phyloP scores from a whole-genome alignment of 306 rosid species.

The apple (Malus domestica) region ASM211411v1 NC_041796.1:17313501-17314000 shows the following conservation, averaged over 20 bases:
- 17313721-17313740: constrained; percentile 40
- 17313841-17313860: constrained; percentile 88
- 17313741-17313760: constrained; percentile 44
- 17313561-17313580: constrained; percentile 82
- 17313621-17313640: constrained; percentile 46
- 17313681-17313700: constrained; percentile 60
- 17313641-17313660: constrained; percentile 59
- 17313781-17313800: constrained; percentile 38
- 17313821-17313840: constrained; percentile 45
- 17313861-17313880: constrained; percentile 96
- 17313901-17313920: constrained; percentile 96
- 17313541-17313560: constrained; percentile 92
- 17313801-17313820: constrained; percentile 61
- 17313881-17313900: constrained; percentile 98
- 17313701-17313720: constrained; percentile 42
- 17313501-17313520: constrained; percentile 11
- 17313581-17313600: constrained; percentile 54
- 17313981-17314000: constrained; percentile 1
- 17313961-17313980: constrained; percentile 14
- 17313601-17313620: constrained; percentile 37
- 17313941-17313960: constrained; percentile 15
- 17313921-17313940: constrained; percentile 78
- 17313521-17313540: constrained; percentile 60
- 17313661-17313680: constrained; percentile 44
- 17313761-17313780: constrained; percentile 22